Evolutionary conservation across 768 basidiomycete species (phyloP).

Genomic region (Hysterangium stoloniferum): DNA sequence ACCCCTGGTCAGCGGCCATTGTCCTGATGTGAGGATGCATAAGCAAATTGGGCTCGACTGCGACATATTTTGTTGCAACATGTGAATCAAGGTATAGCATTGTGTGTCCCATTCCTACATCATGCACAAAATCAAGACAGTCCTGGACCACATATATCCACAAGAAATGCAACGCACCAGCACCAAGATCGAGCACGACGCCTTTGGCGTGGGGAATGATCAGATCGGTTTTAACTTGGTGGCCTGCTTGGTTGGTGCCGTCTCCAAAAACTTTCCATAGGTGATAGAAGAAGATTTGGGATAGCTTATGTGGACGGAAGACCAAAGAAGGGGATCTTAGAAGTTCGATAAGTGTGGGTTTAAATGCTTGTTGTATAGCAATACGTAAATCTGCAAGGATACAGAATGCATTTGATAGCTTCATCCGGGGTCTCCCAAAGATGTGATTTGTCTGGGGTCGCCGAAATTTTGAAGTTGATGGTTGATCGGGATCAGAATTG

Average conservation of each 20-base stretch:
- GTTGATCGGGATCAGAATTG: too few relatives aligned
- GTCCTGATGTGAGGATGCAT: conserved; percentile 55
- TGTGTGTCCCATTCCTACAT: conserved; percentile 54
- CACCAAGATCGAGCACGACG: conserved; percentile 59
- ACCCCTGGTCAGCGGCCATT: conserved; percentile 44
- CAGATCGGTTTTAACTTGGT: conserved; percentile 36
- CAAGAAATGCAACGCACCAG: conserved; percentile 34
- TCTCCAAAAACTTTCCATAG: conserved; percentile 48
- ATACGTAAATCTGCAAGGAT: conserved; percentile 35
- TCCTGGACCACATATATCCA: neutral
- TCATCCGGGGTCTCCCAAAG: too few relatives aligned
- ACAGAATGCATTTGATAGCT: conserved; percentile 35
- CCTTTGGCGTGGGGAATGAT: conserved; percentile 50
- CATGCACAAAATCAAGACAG: neutral
- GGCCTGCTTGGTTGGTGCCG: conserved; percentile 36
- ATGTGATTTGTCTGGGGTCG: too few relatives aligned
- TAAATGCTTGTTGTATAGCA: conserved; percentile 30
- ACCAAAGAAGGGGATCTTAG: conserved; percentile 36
- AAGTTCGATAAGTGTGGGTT: conserved; percentile 40
- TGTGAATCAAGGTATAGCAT: conserved; percentile 48
- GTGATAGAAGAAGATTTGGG: conserved; percentile 48
- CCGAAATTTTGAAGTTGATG: too few relatives aligned
- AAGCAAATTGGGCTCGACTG: conserved; percentile 58
- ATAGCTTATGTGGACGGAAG: conserved; percentile 36
- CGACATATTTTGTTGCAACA: conserved; percentile 56